Evolutionary conservation across 805 yeast species (phyloP).

Genomic region (Starmerella floricola): DNA sequence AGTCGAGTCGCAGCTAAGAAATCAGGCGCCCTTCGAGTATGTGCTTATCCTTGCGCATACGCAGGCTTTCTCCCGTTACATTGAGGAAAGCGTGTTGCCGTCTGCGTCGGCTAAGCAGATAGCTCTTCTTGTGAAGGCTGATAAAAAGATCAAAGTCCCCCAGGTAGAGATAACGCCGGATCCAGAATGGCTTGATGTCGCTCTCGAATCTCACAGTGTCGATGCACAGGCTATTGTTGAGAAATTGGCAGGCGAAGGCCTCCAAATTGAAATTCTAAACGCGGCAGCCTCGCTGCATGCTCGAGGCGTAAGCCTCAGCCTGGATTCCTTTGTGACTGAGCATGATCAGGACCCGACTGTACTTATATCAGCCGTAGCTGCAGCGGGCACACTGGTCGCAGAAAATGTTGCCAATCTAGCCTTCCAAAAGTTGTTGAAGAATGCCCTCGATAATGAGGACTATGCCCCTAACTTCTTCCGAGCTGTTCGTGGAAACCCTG

Average conservation of each 20-base stretch:
- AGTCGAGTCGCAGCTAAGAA: slow-evolving; percentile 6
- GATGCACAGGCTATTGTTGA: slow-evolving; percentile 16
- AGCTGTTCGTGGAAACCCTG: slow-evolving; percentile 1
- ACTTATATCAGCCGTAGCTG: slow-evolving; percentile 10
- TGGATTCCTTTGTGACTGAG: slow-evolving; percentile 5
- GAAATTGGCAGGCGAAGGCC: slow-evolving; percentile 1
- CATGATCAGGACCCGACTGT: background rate
- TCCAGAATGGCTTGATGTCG: slow-evolving; percentile 15
- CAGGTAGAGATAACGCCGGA: background rate
- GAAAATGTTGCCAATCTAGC: slow-evolving; percentile 4
- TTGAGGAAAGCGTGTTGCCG: slow-evolving; percentile 1
- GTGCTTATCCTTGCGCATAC: slow-evolving; percentile 6
- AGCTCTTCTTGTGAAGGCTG: background rate
- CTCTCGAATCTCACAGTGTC: slow-evolving; percentile 9
- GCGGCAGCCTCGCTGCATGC: slow-evolving; percentile 4
- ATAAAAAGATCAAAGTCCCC: slow-evolving; percentile 2
- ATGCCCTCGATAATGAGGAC: slow-evolving; percentile 3
- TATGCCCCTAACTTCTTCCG: slow-evolving; percentile 5
- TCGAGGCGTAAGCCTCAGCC: slow-evolving; percentile 2
- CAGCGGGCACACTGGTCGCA: slow-evolving; percentile 14
- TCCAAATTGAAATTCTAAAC: slow-evolving; percentile 4
- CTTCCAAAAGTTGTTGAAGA: slow-evolving; percentile 6
- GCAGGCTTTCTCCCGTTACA: background rate
- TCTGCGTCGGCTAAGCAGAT: background rate
- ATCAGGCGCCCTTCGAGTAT: slow-evolving; percentile 8